These are phyloP conservation scores for Fraxinus nigra DNA, from an alignment of 305 asterid genomes.

Conservation along the genomic window DNA sequence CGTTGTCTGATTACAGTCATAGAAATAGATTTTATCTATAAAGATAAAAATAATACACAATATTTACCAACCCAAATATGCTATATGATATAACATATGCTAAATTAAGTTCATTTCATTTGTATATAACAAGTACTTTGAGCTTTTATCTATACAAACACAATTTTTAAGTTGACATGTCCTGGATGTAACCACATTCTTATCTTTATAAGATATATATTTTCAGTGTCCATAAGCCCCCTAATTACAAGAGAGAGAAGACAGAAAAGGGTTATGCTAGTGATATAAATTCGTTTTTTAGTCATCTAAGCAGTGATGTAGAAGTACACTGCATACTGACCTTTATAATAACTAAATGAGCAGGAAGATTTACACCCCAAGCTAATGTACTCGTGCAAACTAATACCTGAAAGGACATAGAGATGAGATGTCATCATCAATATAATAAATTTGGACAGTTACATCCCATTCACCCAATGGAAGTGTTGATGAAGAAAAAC, in stretches of 20 bases:
- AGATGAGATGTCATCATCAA: constrained; percentile 13
- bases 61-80: background rate
- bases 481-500: constrained; percentile 17
- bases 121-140: background rate
- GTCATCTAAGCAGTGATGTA: constrained; percentile 7
- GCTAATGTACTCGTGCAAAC: constrained; percentile 99
- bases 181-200: background rate
- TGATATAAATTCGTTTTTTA: background rate
- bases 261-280: background rate
- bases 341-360: constrained; percentile 96
- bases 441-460: background rate
- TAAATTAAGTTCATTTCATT: background rate
- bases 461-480: constrained; percentile 17
- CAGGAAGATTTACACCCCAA: constrained; percentile 99
- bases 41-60: background rate
- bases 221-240: background rate
- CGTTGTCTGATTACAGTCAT: background rate
- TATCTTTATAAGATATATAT: background rate
- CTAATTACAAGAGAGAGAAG: background rate
- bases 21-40: background rate
- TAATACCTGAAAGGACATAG: constrained; percentile 60
- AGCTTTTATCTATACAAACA: background rate
- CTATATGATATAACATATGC: background rate
- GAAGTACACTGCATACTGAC: constrained; percentile 37
- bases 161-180: background rate